A percentile compares a stretch with the other conserved stretches of the same genome.
Conservation (phyloP, 768 basidiomycete species). For the Agaricus sinodeliciosus region DNA sequence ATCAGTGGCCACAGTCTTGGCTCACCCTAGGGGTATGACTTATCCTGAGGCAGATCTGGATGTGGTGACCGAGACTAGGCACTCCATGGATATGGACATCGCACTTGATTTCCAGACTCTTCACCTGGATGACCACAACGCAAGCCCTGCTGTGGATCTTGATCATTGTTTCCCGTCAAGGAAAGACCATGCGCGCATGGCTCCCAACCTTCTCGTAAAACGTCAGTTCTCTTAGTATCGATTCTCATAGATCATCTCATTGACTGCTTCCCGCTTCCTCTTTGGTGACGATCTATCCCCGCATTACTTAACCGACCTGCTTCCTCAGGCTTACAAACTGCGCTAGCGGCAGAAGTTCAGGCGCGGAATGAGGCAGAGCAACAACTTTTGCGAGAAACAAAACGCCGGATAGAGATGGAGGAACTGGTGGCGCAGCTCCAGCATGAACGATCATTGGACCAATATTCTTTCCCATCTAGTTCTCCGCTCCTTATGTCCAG, state of each 20-base stretch:
- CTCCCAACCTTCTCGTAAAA: neutral
- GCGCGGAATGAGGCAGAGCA: conserved; percentile 7
- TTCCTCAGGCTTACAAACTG: conserved; percentile 3
- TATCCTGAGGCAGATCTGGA: neutral
- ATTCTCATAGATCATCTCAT: neutral
- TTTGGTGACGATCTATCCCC: neutral
- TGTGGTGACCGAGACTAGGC: neutral
- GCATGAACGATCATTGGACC: conserved; percentile 1
- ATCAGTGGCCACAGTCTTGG: neutral
- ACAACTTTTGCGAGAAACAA: conserved; percentile 4
- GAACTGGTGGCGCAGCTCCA: conserved; percentile 7
- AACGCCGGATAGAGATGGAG: conserved; percentile 10
- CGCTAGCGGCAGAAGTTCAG: conserved; percentile 1
- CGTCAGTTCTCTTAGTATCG: conserved; percentile 1
- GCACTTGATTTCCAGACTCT: conserved; percentile 7
- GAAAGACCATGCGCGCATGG: neutral
- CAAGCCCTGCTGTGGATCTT: neutral
- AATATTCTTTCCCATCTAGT: neutral
- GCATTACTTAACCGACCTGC: neutral
- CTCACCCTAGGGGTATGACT: neutral
- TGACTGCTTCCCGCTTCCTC: neutral
- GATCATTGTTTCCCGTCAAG: neutral
- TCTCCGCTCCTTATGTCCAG: conserved; percentile 8
- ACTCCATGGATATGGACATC: neutral
- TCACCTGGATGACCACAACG: neutral